Evolutionary conservation across 345 rosid genomes (phyloP).

Genomic region (Erodium maritimum): DNA sequence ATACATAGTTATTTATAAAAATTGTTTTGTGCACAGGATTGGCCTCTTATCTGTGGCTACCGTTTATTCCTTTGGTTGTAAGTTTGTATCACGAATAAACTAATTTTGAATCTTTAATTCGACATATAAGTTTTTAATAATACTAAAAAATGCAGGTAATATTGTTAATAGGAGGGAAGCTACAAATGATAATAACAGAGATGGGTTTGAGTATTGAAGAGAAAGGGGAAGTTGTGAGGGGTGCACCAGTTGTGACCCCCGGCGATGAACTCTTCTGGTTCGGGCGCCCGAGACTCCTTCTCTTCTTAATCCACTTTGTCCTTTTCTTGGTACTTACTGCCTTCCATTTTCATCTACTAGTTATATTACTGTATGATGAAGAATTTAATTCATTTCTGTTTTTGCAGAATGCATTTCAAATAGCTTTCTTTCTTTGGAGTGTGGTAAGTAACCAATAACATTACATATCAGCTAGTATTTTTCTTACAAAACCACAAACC

Average conservation of each 20-base stretch:
- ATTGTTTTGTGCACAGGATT: conserved; percentile 35
- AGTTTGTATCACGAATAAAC: too few species aligned
- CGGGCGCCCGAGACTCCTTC: conserved; percentile 70
- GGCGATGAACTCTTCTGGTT: conserved; percentile 97
- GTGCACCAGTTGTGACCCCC: conserved; percentile 86
- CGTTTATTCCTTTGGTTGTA: conserved; percentile 69
- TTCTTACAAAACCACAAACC: too few species aligned
- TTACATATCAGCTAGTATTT: not conserved
- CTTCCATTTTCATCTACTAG: not conserved
- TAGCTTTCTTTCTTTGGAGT: conserved; percentile 36
- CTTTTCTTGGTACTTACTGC: conserved; percentile 66
- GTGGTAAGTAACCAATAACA: conserved; percentile 17
- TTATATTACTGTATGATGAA: too few species aligned
- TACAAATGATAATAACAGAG: conserved; percentile 79
- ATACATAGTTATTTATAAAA: not conserved
- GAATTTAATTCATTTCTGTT: too few species aligned
- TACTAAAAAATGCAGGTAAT: conserved; percentile 11
- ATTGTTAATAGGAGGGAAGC: conserved; percentile 66
- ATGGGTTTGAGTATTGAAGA: conserved; percentile 80
- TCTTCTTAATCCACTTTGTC: conserved; percentile 69
- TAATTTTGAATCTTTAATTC: too few species aligned
- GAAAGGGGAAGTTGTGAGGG: conserved; percentile 78
- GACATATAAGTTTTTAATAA: too few species aligned
- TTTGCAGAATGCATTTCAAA: conserved; percentile 36
- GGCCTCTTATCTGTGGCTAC: conserved; percentile 65